Evolutionary conservation across 2,329 filamentous ascomycete genomes (phyloP), one percentile per base, ranked within the genome.

Genomic region (Gremmenia infestans): DNA sequence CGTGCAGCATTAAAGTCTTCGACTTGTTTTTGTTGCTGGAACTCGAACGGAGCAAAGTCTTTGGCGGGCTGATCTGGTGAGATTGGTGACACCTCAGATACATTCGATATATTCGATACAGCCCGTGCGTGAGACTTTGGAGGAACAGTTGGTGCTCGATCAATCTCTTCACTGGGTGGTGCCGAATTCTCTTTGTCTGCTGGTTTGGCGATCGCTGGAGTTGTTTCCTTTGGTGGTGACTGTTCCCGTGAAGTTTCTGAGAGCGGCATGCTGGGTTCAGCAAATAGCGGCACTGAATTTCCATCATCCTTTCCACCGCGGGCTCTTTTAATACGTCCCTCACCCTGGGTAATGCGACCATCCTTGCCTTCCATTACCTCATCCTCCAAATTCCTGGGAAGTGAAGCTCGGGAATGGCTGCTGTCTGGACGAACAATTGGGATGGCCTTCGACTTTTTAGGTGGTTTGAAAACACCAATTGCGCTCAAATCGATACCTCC

Each of bases 401-500:
- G 28, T 32, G 39, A 42, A 42, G 15, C 9, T 15, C 39, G 39
- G 60, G 75, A 71, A 62, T 76, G 75, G 56, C 60, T 73, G 64
- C 77, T 84, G 55, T 83, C 78, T 1, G 89, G 88, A 40, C 79
- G 79, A 9, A 93, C 73, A 60, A 96, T 95, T 0, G 91, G 88
- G 53, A 96, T 81, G 9, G 91, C 91, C 73, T 94, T 97, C 4
- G 86, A 89, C 64, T 83, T 85, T 72, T 88, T 91, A 0, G 74
- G 71, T 6, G 86, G 81, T 65, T 88, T 88, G 28, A 82, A 73
- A 50, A 84, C 79, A 22, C 89, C 85, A 14, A 80, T 78, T 35
- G 78, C 71, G 53, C 78, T 81, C 35, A 88, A 73, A 60, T 83
- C 81, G 62, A 92, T 86, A 43, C 85, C 85, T 49, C 83, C 80